Conservation (phyloP, 2,329 filamentous ascomycete species). For the Fusarium multiceps region DNA sequence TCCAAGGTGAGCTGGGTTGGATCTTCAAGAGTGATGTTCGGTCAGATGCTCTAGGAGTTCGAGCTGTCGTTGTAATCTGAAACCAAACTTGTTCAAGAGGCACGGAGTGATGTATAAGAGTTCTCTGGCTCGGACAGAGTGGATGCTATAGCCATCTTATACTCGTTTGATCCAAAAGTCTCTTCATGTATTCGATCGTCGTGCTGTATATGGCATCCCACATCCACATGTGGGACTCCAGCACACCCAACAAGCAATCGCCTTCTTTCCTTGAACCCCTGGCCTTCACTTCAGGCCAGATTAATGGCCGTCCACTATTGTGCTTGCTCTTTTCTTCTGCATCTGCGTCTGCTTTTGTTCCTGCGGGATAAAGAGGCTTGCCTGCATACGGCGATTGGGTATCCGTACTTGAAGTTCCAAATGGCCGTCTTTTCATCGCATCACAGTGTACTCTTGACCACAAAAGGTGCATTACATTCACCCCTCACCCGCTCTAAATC, state of each 20-base stretch:
- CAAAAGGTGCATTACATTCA: constrained; percentile 15
- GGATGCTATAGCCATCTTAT: constrained; percentile 55
- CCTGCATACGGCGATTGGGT: constrained; percentile 54
- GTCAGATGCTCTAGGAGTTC: not conserved
- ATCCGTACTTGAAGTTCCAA: constrained; percentile 55
- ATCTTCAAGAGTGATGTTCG: not conserved
- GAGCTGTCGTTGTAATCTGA: not conserved
- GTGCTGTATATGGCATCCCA: constrained; percentile 45
- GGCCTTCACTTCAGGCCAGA: constrained; percentile 26
- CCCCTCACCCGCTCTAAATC: constrained; percentile 23
- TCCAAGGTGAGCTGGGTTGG: not conserved
- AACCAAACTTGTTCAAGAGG: not conserved
- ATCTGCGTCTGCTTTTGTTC: constrained; percentile 34
- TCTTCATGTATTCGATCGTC: constrained; percentile 29
- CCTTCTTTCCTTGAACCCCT: constrained; percentile 32
- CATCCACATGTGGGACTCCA: constrained; percentile 48
- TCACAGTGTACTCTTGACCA: constrained; percentile 30
- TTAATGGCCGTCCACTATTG: constrained; percentile 40
- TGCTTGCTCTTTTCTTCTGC: constrained; percentile 39
- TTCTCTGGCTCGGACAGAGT: constrained; percentile 29
- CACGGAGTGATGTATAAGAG: constrained; percentile 23
- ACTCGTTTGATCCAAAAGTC: constrained; percentile 45
- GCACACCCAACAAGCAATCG: constrained; percentile 47
- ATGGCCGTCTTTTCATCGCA: constrained; percentile 43
- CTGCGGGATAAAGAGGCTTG: constrained; percentile 53